These are phyloP conservation scores for Yarrowia sp. DNA, from an alignment of 805 yeast genomes.

Conservation along the genomic window DNA sequence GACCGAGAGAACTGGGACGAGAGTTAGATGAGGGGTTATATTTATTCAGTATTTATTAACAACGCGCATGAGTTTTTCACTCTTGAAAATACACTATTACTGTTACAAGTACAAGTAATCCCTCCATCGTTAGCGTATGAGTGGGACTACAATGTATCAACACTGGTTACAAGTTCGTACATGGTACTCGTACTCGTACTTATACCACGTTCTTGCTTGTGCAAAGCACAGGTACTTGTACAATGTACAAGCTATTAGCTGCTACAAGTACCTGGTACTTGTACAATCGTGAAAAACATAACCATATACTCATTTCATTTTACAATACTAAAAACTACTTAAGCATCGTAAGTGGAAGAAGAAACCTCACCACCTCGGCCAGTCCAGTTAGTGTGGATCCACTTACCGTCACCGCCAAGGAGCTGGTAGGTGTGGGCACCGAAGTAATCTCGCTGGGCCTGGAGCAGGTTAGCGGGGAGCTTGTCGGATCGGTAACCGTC, in stretches of 20 bases:
- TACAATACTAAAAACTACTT: conserved; percentile 33
- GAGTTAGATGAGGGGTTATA: not conserved
- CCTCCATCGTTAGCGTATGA: too few relatives aligned
- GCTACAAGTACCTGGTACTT: not conserved
- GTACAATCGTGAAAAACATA: not conserved
- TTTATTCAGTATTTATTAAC: not conserved
- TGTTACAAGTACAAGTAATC: too few relatives aligned
- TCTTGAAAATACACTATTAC: too few relatives aligned
- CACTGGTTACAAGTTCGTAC: too few relatives aligned
- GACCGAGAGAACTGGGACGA: conserved; percentile 26
- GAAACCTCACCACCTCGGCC: conserved; percentile 98
- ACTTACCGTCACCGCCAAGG: conserved; percentile 71
- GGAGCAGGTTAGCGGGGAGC: conserved; percentile 95
- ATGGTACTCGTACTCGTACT: too few relatives aligned
- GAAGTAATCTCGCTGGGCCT: conserved; percentile 99
- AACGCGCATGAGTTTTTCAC: too few relatives aligned
- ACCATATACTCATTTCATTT: conserved; percentile 17
- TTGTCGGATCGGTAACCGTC: conserved; percentile 97
- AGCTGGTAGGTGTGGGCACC: conserved; percentile 99
- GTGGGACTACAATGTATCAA: too few relatives aligned
- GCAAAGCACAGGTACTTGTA: too few relatives aligned
- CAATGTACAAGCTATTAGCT: too few relatives aligned
- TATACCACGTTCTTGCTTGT: too few relatives aligned
- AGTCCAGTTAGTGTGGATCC: conserved; percentile 98
- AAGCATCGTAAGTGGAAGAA: conserved; percentile 92